These are phyloP conservation scores for Parascedosporium putredinis DNA, from an alignment of 2,329 filamentous ascomycete genomes.

Conservation along the genomic window DNA sequence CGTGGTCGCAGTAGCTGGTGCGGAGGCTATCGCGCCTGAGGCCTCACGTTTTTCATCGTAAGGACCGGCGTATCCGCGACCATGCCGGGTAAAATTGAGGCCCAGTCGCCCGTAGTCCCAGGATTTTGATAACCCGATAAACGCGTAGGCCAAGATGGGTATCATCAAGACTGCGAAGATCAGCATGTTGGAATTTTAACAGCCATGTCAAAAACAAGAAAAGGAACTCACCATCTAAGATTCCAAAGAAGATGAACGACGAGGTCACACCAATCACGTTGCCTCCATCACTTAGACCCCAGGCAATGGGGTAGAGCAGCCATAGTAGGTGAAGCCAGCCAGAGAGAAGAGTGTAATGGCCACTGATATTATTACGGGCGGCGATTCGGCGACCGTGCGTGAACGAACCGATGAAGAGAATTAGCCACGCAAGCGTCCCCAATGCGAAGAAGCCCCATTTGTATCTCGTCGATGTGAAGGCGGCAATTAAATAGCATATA, in stretches of 20 bases:
- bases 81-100: slow-evolving; percentile 44
- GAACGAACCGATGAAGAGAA: slow-evolving; percentile 35
- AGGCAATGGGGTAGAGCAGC: slow-evolving; percentile 45
- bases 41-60: slow-evolving; percentile 33
- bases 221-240: slow-evolving; percentile 31
- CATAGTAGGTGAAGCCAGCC: slow-evolving; percentile 40
- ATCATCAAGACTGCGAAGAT: slow-evolving; percentile 25
- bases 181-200: neutral
- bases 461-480: slow-evolving; percentile 37
- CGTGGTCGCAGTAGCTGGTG: neutral
- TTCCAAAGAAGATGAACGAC: slow-evolving; percentile 40
- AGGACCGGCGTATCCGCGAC: slow-evolving; percentile 31
- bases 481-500: slow-evolving; percentile 33
- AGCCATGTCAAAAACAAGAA: neutral
- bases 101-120: slow-evolving; percentile 44
- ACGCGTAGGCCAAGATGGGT: slow-evolving; percentile 29
- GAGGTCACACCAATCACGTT: slow-evolving; percentile 36
- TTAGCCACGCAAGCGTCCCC: slow-evolving; percentile 34
- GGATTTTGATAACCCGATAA: slow-evolving; percentile 31
- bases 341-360: slow-evolving; percentile 34
- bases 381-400: slow-evolving; percentile 26
- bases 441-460: slow-evolving; percentile 50
- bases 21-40: neutral
- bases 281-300: slow-evolving; percentile 40
- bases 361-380: slow-evolving; percentile 27